Percentiles rank a stretch among this genome's conserved stretches.
phyloP scores from a whole-genome alignment of 169 alveolate species.

The Cryptosporidium baileyi region DNA sequence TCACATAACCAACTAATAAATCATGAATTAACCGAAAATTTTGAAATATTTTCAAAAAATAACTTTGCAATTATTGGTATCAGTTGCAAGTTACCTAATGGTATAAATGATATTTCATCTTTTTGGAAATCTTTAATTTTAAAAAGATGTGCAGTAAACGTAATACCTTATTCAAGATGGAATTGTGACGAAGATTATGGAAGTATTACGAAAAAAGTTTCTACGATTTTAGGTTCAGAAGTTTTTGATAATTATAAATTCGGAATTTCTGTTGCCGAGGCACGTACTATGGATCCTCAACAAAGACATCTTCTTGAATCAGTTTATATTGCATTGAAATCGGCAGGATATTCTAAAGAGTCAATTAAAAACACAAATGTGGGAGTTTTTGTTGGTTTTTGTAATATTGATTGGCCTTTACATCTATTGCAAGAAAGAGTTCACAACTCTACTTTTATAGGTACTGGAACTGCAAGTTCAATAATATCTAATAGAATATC shows the following conservation, averaged over 20 bases:
- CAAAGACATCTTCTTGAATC: slow-evolving; percentile 44
- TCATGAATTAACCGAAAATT: not conserved
- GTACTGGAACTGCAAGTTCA: slow-evolving; percentile 65
- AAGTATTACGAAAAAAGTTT: slow-evolving; percentile 29
- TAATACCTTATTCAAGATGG: slow-evolving; percentile 57
- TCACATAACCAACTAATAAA: not conserved
- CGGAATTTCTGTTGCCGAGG: slow-evolving; percentile 64
- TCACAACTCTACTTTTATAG: slow-evolving; percentile 15
- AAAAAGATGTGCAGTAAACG: slow-evolving; percentile 47
- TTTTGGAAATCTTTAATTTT: slow-evolving; percentile 40
- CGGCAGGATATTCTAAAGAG: slow-evolving; percentile 25
- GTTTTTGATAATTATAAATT: slow-evolving; percentile 72
- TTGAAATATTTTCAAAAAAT: not conserved
- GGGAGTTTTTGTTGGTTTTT: slow-evolving; percentile 76
- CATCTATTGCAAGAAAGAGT: not conserved
- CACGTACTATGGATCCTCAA: slow-evolving; percentile 62
- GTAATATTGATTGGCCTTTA: slow-evolving; percentile 75
- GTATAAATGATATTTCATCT: slow-evolving; percentile 19
- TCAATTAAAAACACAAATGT: slow-evolving; percentile 63
- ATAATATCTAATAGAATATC: slow-evolving; percentile 52
- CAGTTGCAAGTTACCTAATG: slow-evolving; percentile 48
- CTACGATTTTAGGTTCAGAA: slow-evolving; percentile 41
- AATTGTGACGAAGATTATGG: slow-evolving; percentile 4
- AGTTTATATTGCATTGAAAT: not conserved
- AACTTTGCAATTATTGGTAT: slow-evolving; percentile 18